phyloP scores from a whole-genome alignment of 495 filamentous ascomycete genomes.

The Penicillium angulare region DNA sequence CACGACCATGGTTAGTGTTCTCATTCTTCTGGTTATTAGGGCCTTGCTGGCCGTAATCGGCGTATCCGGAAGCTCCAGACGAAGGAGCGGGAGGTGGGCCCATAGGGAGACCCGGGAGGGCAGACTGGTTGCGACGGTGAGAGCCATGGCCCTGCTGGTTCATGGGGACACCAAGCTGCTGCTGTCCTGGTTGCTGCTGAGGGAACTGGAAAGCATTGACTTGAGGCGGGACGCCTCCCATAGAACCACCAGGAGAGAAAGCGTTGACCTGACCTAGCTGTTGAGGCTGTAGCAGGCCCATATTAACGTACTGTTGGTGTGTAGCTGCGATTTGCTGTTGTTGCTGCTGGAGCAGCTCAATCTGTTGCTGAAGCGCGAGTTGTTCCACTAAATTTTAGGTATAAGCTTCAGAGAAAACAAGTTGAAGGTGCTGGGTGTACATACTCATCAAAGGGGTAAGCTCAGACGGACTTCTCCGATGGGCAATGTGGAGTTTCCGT shows the following conservation, averaged over 20 bases:
- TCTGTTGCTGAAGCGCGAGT: slow-evolving; percentile 97
- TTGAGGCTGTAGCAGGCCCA: slow-evolving; percentile 85
- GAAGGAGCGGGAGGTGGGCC: slow-evolving; percentile 91
- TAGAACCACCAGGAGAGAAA: slow-evolving; percentile 63
- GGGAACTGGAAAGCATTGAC: slow-evolving; percentile 86
- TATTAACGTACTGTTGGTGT: slow-evolving; percentile 95
- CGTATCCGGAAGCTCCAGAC: slow-evolving; percentile 90
- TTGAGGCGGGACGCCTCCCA: slow-evolving; percentile 78
- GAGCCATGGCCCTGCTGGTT: slow-evolving; percentile 74
- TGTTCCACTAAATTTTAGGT: slow-evolving; percentile 74
- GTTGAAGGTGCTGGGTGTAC: too few species aligned
- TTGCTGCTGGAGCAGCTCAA: slow-evolving; percentile 95
- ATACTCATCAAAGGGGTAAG: slow-evolving; percentile 98
- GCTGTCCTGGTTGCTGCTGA: slow-evolving; percentile 72
- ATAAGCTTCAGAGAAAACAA: slow-evolving; percentile 3
- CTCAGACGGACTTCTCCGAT: slow-evolving; percentile 95
- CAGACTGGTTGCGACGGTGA: slow-evolving; percentile 97
- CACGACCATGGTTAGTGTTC: slow-evolving; percentile 67
- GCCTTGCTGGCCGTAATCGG: slow-evolving; percentile 66
- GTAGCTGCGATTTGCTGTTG: slow-evolving; percentile 96
- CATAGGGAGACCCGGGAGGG: slow-evolving; percentile 89
- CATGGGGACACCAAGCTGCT: slow-evolving; percentile 69
- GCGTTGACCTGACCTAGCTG: slow-evolving; percentile 68
- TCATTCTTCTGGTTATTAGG: slow-evolving; percentile 64
- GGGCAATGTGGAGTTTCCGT: slow-evolving; percentile 94